Conservation (phyloP, 2,329 filamentous ascomycete genomes). For the Aureobasidium leucospermi region DNA sequence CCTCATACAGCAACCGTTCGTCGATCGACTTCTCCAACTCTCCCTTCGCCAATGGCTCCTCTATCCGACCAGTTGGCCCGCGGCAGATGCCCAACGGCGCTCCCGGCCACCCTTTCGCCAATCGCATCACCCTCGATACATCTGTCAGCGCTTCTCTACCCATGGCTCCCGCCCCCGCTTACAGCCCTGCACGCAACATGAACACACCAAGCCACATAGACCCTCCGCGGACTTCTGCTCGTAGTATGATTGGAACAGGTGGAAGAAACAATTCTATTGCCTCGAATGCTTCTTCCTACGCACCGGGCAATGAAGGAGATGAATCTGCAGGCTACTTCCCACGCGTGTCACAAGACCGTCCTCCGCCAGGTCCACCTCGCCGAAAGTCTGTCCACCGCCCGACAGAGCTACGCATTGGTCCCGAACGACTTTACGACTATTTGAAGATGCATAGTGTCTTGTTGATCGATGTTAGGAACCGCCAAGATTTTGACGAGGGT, state of each 20-base stretch:
- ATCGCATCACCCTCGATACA: conserved; percentile 40
- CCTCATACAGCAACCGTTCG: conserved; percentile 20
- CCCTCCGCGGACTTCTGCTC: conserved; percentile 57
- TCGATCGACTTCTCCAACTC: conserved; percentile 20
- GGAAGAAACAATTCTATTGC: conserved; percentile 48
- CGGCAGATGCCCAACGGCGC: conserved; percentile 45
- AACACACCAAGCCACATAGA: conserved; percentile 58
- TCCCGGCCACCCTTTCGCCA: conserved; percentile 4
- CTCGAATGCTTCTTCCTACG: conserved; percentile 29
- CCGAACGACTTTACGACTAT: conserved; percentile 63
- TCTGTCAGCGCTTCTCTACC: conserved; percentile 53
- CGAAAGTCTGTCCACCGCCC: conserved; percentile 42
- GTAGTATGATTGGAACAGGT: conserved; percentile 51
- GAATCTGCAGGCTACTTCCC: conserved; percentile 36
- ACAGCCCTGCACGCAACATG: conserved; percentile 68
- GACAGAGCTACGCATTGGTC: conserved; percentile 56
- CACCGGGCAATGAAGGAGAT: conserved; percentile 28
- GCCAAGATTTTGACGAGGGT: conserved; percentile 76
- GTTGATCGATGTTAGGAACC: conserved; percentile 75
- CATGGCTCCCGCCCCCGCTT: conserved; percentile 66
- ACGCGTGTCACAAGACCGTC: conserved; percentile 17
- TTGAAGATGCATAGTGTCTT: conserved; percentile 63
- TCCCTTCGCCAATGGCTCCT: neutral
- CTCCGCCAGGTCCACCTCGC: conserved; percentile 22
- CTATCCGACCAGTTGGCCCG: conserved; percentile 37